Base-by-base conservation (phyloP, 83 land plant species). In the Thuja plicata region DNA sequence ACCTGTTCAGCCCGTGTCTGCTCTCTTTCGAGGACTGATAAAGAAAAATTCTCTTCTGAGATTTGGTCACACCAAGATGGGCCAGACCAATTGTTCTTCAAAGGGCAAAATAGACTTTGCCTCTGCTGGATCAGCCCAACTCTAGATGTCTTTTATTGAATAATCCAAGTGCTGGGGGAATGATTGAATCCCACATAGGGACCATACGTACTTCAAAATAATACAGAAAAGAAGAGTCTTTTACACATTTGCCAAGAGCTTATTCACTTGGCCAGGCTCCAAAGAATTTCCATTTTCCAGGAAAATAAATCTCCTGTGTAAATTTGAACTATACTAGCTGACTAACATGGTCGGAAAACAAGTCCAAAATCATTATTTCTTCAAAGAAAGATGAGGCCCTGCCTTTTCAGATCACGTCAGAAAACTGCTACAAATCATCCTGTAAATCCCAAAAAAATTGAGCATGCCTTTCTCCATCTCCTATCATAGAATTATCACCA, bases 231-330 rank as follows among this genome's bases (percentile, higher is more conserved):
- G 84, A 46, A 81, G 84, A 48, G 55, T 27, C 86, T 84, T 84
- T 84, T 84, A 84, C 55, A 84, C 55, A 84, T 66, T 84, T 84
- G 34, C 35, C 86, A 84, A 84, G 55, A n/a, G 86, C 15, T 84
- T 30, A 48, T 46, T 50, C 60, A 84, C 86, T 84, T 50, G 52
- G 57, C 34, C 52, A 9, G 86, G 52, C 86, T 84, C 86, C 86
- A 84, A 84, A 84, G 57, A 84, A 84, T 50, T 84, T 50, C 86
- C 19, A 84, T 48, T 84, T 84, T 84, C 50, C 73, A 84, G 52
- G 37, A 50, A 32, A 57, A 50, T n/a, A 27, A 48, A 46, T 84
- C 45, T 46, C 32, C 34, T 84, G 55, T 84, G 5, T 84, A n/a
- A 50, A 46, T 84, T 84, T 84, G 16, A 84, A 50, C 38, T 76